Base-by-base conservation (phyloP, 2,329 filamentous ascomycete species). In the Epicoccum nigrum region DNA sequence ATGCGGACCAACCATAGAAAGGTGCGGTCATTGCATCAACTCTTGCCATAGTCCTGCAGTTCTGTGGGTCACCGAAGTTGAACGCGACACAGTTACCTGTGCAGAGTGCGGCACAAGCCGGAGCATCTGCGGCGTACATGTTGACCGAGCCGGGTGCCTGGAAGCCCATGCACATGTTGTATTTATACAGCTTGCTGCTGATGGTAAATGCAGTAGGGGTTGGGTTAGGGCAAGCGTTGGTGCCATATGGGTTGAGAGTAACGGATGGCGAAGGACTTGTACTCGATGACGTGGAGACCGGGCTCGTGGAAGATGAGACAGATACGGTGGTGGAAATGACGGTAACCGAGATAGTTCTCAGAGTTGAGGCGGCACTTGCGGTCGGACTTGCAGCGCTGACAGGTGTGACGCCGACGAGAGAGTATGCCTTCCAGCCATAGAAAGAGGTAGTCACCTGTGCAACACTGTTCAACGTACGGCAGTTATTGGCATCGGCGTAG, bases 351-450 rank as follows among this genome's bases (percentile, higher is more conserved):
- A 37, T 21, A 3, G 33, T 37, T 5, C 16, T 20, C 7, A 37
- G 17, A 37, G 33, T 37, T 17, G 33, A 37, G 8, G 33, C 33
- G 21, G 17, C 33, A 16, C 33, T 37, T 37, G 17, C 7, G 7
- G 17, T 37, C 11, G 33, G 19, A n/a, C 7, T 37, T 8, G 33
- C 33, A 21, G 33, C 9, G 12, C n/a, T 7, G 17, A 19, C 30
- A 8, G 40, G 13, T 8, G 40, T 23, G 16, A 30, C 28, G 13
- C 28, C 28, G 12, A 30, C 28, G 15, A 42, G 39, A 11, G 39
- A 42, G 39, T 42, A 23, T n/a, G 39, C 39, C 27, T 42, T 42
- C 39, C 39, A 42, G 13, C 28, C 39, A 12, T 42, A 42, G 39
- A 23, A 42, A 7, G 39, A 28, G 16, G 13, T 27, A 23, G 28